Evolutionary conservation across 768 basidiomycete genomes (phyloP).

Genomic region (Tulasnella calospora): DNA sequence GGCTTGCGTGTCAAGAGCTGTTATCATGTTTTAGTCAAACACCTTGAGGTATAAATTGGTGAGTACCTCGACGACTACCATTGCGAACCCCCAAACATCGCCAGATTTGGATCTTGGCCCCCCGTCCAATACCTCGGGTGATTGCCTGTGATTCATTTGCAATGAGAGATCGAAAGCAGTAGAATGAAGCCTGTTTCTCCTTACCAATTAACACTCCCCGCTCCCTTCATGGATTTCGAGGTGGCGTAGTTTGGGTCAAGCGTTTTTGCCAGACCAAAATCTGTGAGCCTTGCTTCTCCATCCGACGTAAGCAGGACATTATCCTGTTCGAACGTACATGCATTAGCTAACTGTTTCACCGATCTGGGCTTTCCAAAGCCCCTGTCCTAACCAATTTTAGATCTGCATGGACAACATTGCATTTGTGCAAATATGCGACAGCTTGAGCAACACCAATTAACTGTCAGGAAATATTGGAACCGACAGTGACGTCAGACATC

Average conservation of each 20-base stretch:
- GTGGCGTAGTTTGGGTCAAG: background rate
- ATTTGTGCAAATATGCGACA: background rate
- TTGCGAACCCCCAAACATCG: constrained; percentile 12
- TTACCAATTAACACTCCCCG: constrained; percentile 4
- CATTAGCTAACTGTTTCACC: background rate
- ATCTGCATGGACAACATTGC: background rate
- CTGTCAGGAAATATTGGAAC: background rate
- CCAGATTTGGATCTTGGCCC: background rate
- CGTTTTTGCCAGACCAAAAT: constrained; percentile 5
- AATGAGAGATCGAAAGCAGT: background rate
- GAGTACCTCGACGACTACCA: constrained; percentile 11
- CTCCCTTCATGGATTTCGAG: background rate
- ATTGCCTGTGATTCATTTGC: background rate
- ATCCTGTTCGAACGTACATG: background rate
- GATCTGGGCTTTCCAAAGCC: background rate
- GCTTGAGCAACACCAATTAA: constrained; percentile 1
- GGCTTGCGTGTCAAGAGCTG: constrained; percentile 7
- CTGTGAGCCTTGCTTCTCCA: constrained; percentile 6
- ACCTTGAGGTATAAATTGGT: background rate
- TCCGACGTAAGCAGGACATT: background rate
- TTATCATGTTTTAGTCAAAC: background rate
- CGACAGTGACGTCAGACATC: background rate
- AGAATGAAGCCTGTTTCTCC: background rate
- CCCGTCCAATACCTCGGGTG: constrained; percentile 10
- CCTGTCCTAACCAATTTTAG: background rate